Conservation (phyloP, 768 basidiomycete species). For the Omphalotus guepiniiformis region DNA sequence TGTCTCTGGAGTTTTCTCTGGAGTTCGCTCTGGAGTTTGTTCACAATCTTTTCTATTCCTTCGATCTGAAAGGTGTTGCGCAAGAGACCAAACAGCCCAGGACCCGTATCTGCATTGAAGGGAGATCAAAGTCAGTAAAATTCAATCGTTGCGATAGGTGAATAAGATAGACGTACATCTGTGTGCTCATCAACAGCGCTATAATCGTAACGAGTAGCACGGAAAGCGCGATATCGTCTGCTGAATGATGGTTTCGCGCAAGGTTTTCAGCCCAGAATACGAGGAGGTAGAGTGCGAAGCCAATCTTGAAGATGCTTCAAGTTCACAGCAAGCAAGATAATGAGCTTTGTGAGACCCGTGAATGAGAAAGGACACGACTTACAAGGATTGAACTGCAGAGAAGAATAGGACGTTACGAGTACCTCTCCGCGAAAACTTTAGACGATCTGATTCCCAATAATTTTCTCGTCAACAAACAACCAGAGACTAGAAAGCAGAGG, state of each 20-base stretch:
- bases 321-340: not conserved
- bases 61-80: no score
- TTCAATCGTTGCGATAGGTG: not conserved
- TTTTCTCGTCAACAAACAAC: not conserved
- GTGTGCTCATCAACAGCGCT: not conserved
- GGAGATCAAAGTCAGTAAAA: not conserved
- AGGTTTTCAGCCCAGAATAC: slow-evolving; percentile 2
- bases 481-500: no score
- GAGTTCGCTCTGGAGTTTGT: no score
- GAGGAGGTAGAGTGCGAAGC: not conserved
- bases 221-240: slow-evolving; percentile 2
- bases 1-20: no score
- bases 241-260: not conserved
- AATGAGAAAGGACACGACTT: not conserved
- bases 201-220: not conserved
- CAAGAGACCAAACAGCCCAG: slow-evolving; percentile 2
- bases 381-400: slow-evolving; percentile 1
- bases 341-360: not conserved
- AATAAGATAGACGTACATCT: not conserved
- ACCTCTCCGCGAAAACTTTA: not conserved
- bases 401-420: not conserved
- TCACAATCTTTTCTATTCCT: no score
- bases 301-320: slow-evolving; percentile 2
- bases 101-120: not conserved
- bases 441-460: slow-evolving; percentile 3